Evolutionary conservation across 2,329 filamentous ascomycete species (phyloP), one percentile per base, ranked within the genome.

Genomic region (Myriosclerotinia duriaeana): DNA sequence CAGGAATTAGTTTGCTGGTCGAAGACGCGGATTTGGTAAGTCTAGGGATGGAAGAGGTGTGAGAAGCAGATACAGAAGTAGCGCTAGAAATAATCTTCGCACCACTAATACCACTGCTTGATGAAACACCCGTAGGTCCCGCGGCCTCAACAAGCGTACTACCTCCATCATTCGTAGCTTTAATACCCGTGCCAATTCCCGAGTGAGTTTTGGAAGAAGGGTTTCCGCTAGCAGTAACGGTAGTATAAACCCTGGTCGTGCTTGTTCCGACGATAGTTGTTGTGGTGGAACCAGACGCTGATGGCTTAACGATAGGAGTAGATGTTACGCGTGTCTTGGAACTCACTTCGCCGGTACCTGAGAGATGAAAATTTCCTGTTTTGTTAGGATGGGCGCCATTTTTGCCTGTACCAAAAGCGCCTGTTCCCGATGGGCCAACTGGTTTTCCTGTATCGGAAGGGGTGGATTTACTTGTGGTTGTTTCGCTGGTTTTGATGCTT

Each of bases 221-320:
- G 26, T 20, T 38, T 5, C 3, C 38, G 26, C n/a, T 56, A 1
- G 62, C 62, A 20, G 36, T 15, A 0, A 64, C 40, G 7, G 62
- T 64, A 8, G 42, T 64, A 15, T 64, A 64, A 4, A 58, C 46
- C 11, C 42, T 55, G 3, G 40, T 36, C 9, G 62, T 64, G 42
- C 30, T 65, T 1, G 53, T 58, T 3, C 42, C 30, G 0, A 26
- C 26, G 15, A 58, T 48, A 17, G 50, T 48, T 7, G 40, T 64
- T 3, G 62, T 64, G 17, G 46, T 9, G 1, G 40, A 38, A 2
- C 7, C 42, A 2, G 52, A 44, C 36, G 36, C 38, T 2, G 38
- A 46, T 12, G 50, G 7, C 7, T 53, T 40, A 1, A 40, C 17
- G 14, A 3, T 42, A 22, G 34, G 14, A 15, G 30, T 12, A 9